phyloP scores from a whole-genome alignment of 345 rosid genomes.

The Rhodamnia argentea region DNA sequence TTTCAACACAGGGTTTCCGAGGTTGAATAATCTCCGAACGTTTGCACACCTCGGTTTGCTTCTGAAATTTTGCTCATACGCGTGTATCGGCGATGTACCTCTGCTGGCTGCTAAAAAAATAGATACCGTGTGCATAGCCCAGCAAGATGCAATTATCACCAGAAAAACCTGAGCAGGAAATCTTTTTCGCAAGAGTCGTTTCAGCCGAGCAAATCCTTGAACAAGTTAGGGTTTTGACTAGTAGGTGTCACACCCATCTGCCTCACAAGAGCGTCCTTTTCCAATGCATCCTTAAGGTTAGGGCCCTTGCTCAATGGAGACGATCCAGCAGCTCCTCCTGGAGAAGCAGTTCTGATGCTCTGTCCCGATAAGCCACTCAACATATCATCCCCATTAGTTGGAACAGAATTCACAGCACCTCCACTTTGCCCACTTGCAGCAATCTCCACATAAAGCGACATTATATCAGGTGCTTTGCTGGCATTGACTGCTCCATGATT shows the following conservation, averaged over 20 bases:
- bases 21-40: not conserved
- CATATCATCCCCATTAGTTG: slow-evolving; percentile 9
- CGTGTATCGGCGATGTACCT: not conserved
- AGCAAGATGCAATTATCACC: not conserved
- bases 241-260: slow-evolving; percentile 88
- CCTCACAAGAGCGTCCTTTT: slow-evolving; percentile 85
- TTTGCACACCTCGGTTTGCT: not conserved
- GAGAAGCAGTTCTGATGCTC: not conserved
- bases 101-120: not conserved
- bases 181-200: not conserved
- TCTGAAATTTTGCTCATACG: not conserved
- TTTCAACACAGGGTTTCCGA: not conserved
- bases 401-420: not conserved
- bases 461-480: slow-evolving; percentile 28
- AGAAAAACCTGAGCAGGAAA: not conserved
- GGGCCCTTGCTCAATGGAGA: slow-evolving; percentile 54
- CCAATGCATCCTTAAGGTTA: slow-evolving; percentile 51
- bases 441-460: slow-evolving; percentile 39
- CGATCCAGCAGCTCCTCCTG: slow-evolving; percentile 8
- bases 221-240: slow-evolving; percentile 79
- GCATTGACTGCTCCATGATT: slow-evolving; percentile 6
- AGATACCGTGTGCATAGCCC: not conserved
- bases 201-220: slow-evolving; percentile 78
- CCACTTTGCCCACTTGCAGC: slow-evolving; percentile 15
- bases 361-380: slow-evolving; percentile 17